These are phyloP conservation scores for Ceratocystis cubensis DNA, from an alignment of 2,329 filamentous ascomycete genomes.

Conservation along the genomic window DNA sequence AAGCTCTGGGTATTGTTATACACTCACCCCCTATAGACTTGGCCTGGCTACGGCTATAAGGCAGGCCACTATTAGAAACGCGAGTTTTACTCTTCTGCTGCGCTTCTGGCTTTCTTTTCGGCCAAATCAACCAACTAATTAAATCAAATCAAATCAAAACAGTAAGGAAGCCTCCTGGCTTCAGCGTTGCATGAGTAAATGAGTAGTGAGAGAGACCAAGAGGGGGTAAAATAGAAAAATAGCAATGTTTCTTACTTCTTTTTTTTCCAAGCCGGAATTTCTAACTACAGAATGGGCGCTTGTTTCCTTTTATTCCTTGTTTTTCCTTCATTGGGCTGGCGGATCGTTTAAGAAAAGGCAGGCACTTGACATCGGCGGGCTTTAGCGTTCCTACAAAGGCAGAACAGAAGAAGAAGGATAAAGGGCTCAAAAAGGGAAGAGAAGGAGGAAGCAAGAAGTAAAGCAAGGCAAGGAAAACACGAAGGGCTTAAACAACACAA, in stretches of 20 bases:
- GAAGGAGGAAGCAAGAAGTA: neutral
- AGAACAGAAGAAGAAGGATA: neutral
- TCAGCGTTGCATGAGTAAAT: neutral
- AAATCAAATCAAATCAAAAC: neutral
- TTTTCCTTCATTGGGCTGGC: neutral
- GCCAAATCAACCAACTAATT: neutral
- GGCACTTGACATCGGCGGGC: neutral
- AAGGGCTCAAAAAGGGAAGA: neutral
- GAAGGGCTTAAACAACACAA: neutral
- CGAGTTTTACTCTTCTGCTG: neutral
- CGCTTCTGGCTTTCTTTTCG: neutral
- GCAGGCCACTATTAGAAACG: neutral
- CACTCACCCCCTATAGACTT: neutral
- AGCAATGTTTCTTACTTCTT: neutral
- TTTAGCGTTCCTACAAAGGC: slow-evolving; percentile 1
- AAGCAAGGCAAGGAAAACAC: neutral
- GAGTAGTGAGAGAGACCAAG: neutral
- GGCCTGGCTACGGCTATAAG: neutral
- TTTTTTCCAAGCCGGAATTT: neutral
- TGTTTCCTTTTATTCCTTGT: neutral
- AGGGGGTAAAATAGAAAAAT: no score
- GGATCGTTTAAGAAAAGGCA: slow-evolving; percentile 1
- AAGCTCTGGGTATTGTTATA: neutral
- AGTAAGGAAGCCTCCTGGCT: neutral
- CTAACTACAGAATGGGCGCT: neutral